Evolutionary conservation across 108 stramenopile species (phyloP), one percentile per base, ranked within the genome.

Genomic region (Fistulifera solaris): DNA sequence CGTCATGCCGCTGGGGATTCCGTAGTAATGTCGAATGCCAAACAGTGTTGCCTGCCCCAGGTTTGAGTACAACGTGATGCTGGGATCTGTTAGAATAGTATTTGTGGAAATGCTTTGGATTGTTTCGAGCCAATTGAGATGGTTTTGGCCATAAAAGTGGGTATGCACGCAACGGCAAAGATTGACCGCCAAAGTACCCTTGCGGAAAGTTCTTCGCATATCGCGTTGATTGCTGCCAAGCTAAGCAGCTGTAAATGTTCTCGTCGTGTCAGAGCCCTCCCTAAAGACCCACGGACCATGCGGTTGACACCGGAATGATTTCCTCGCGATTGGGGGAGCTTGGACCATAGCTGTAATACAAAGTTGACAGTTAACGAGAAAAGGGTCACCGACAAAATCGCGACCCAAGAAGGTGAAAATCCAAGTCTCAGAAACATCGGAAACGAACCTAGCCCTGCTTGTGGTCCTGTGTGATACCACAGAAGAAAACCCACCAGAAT

Each of bases 21-120:
- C 67, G 40, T 68, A 16, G 38, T 56, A 68, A 43, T 68, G 67
- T 26, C 54, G 28, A 21, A 56, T 8, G 13, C 67, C 67, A 50
- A 68, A 68, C 10, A 24, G 39, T 5, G 40, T 16, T 25, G 67
- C 67, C 22, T 68, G 67, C 22, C 16, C 38, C 1, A 68, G 15
- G 54, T 68, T 68, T 2, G 67, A 31, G 19, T 45, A 17, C 21
- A 17, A 21, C 11, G 19, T 17, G 11, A 17, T 45, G 3, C 5
- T 19, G 16, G 19, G 19, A 21, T 17, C 44, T 11, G 21, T 8
- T 11, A 45, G 16, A 11, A 19, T 6, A 5, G 5, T 21, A 21
- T 3, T 45, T 4, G 19, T 27, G 5, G 12, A 6, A 6, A 46
- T 45, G 6, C 11, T 11, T 17, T 11, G 7, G 44, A 45, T 11